Base-by-base conservation (phyloP, 2,329 filamentous ascomycete genomes). In the Venturia effusa region DNA sequence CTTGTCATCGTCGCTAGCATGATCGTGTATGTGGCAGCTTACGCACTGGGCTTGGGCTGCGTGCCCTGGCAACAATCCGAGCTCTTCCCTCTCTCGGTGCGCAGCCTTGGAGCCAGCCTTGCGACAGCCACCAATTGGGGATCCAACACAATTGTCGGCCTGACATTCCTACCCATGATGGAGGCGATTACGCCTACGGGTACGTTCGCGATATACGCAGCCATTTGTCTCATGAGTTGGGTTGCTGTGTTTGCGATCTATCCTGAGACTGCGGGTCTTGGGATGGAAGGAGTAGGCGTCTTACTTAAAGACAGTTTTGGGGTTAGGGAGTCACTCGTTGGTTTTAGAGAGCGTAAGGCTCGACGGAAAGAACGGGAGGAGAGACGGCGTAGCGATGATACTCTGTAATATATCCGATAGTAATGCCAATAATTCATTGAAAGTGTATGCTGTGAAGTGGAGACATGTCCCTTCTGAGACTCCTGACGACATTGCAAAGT, bases 61-160 rank as follows among this genome's bases (percentile, higher is more conserved):
- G 91, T 97, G 2, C 92, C 93, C 0, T 97, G 93, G 93, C 93
- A 96, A 81, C 92, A 96, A 77, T 90, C 88, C 69, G 93, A 97
- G 77, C 72, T 96, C 39, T 97, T 97, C 71, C 89, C 92, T 0
- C 79, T 92, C 59, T 81, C 82, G 37, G 88, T 92, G 57, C 85
- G 89, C 60, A 86, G 87, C 4, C 75, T 90, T 1, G 90, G 89
- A 34, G 89, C 87, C 65, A 86, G 86, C 0, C 74, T 90, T 5
- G 83, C 88, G 1, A 93, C 92, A 8, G 88, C 87, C 5, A 95
- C 90, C 7, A 97, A 89, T 71, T 97, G 93, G 93, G 83, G 82
- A 4, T 86, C 88, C 30, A 97, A 97, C 73, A 94, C 95, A 66
- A 74, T 94, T 22, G 82, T 97, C 1, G 92, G 92, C 0, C 77